Evolutionary conservation across 805 yeast genomes (phyloP), one percentile per base, ranked within the genome.

Genomic region (Jamesozyma gamospora): DNA sequence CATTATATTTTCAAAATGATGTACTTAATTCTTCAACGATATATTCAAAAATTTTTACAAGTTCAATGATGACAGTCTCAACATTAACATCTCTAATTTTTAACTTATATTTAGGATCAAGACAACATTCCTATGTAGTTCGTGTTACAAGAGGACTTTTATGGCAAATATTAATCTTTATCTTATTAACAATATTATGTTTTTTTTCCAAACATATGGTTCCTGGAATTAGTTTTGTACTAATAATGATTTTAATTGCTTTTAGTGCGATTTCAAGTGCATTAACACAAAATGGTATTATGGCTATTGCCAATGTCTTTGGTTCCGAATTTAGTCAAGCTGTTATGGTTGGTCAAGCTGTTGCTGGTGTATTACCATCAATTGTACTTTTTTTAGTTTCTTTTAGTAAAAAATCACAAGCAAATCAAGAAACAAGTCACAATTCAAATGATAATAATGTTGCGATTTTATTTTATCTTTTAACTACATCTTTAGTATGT

Each of bases 301-400:
- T 88, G 77, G 95, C 97, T 4, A 69, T 85, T 31, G 92, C 81
- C 3, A 83, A 84, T 51, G 75, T 81, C 1, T 67, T 77, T 54
- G 88, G 92, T 4, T 70, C 85, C 1, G 71, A 77, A 12, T 83
- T 74, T 55, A 88, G 94, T 10, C 95, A 92, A 53, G 94, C 83
- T 0, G 82, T 82, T 2, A 84, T 92, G 82, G 88, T 88, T 3
- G 98, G 98, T 1, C 95, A 90, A 59, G 95, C 95, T 0, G 65
- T 90, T 14, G 86, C 96, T 0, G 98, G 98, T 2, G 95, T 92
- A 0, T 64, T 90, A 28, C 97, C 98, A 2, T 77, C 95, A 0
- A 55, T 82, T 14, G 60, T 57, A 2, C 37, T 61, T 12, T 53
- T 61, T 28, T 15, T 78, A 82, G 12, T 71, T 76, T 49, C 79